Conservation (phyloP, 2,329 filamentous ascomycete species). For the Pseudofabraea citricarpa region DNA sequence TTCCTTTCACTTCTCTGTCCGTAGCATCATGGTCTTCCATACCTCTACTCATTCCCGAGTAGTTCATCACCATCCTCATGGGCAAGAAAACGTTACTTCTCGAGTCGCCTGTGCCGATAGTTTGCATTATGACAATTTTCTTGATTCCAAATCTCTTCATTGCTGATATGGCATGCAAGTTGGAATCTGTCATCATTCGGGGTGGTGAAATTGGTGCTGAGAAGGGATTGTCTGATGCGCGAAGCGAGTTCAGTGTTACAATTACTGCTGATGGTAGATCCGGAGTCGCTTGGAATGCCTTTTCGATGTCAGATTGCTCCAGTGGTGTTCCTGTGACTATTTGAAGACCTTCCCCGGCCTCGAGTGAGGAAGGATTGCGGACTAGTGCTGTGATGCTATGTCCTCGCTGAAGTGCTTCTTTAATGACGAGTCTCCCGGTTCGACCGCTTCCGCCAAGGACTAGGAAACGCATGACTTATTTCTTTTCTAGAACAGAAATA, state of each 20-base stretch:
- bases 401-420: slow-evolving; percentile 32
- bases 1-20: slow-evolving; percentile 13
- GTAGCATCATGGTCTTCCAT: slow-evolving; percentile 41
- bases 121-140: slow-evolving; percentile 45
- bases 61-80: slow-evolving; percentile 38
- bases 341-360: slow-evolving; percentile 29
- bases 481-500: too few species aligned
- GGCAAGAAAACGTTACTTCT: slow-evolving; percentile 35
- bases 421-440: slow-evolving; percentile 38
- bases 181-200: slow-evolving; percentile 41
- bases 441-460: slow-evolving; percentile 40
- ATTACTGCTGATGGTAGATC: slow-evolving; percentile 34
- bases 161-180: slow-evolving; percentile 30
- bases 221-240: slow-evolving; percentile 43
- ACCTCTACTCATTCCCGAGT: slow-evolving; percentile 40
- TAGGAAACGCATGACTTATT: slow-evolving; percentile 44
- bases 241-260: slow-evolving; percentile 42
- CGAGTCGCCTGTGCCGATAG: slow-evolving; percentile 44
- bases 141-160: slow-evolving; percentile 30
- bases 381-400: slow-evolving; percentile 43
- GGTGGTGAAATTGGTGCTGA: slow-evolving; percentile 36
- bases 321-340: slow-evolving; percentile 34
- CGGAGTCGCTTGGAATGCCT: slow-evolving; percentile 27
- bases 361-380: slow-evolving; percentile 32
- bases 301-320: slow-evolving; percentile 29